Percentiles rank a stretch among this genome's conserved stretches.
Conservation (phyloP, 305 asterid species). For the Fraxinus sp. region DNA sequence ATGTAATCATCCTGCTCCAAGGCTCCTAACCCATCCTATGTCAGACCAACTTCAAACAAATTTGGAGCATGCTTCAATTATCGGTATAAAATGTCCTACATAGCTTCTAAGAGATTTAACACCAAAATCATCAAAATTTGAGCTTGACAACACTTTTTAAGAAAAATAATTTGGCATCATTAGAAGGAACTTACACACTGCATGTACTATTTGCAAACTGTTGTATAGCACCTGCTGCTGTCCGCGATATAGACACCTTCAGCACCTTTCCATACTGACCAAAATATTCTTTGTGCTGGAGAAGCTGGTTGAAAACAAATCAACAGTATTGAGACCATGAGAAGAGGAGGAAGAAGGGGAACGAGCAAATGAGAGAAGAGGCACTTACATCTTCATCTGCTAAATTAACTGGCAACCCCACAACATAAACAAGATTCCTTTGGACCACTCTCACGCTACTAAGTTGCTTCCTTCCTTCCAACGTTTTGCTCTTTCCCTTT, state of each 20-base stretch:
- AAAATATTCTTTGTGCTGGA: slow-evolving; percentile 79
- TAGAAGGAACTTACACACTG: slow-evolving; percentile 79
- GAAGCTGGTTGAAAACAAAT: slow-evolving; percentile 51
- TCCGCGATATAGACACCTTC: slow-evolving; percentile 93
- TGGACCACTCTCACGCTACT: slow-evolving; percentile 84
- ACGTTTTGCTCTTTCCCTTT: slow-evolving; percentile 72
- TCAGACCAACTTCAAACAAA: background rate
- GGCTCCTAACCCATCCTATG: slow-evolving; percentile 7
- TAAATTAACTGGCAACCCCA: slow-evolving; percentile 82
- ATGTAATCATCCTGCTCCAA: slow-evolving; percentile 9
- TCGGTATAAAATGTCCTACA: slow-evolving; percentile 17
- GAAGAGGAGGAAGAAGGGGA: background rate
- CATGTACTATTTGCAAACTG: slow-evolving; percentile 87
- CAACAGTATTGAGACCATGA: slow-evolving; percentile 14
- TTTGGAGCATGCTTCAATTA: slow-evolving; percentile 9
- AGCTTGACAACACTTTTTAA: background rate
- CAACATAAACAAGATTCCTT: slow-evolving; percentile 91
- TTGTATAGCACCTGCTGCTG: slow-evolving; percentile 88
- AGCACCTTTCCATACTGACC: slow-evolving; percentile 88
- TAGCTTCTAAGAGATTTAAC: background rate
- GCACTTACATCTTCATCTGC: slow-evolving; percentile 85
- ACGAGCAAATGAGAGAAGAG: slow-evolving; percentile 3
- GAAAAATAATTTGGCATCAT: background rate
- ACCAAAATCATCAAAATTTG: slow-evolving; percentile 7
- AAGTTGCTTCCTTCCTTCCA: slow-evolving; percentile 94